These are phyloP conservation scores for Euphorbia celastroides DNA, from an alignment of 441 rosid species.

Conservation along the genomic window DNA sequence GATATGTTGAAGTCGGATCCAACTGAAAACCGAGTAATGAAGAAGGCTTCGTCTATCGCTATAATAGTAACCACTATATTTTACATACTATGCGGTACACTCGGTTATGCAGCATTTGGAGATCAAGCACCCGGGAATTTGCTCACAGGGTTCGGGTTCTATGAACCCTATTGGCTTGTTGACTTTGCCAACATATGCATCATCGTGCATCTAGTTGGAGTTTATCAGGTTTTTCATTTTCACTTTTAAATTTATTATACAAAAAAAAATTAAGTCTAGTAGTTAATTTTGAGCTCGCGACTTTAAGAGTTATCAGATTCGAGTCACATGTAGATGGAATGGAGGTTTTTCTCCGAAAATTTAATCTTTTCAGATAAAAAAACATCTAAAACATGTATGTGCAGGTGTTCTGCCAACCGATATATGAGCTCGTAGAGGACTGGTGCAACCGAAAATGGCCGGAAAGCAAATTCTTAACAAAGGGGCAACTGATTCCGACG, in stretches of 20 bases:
- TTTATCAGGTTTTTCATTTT: constrained; percentile 43
- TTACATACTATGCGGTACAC: constrained; percentile 44
- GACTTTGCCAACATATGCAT: constrained; percentile 53
- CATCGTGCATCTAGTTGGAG: constrained; percentile 52
- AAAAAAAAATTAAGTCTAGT: too few relatives aligned
- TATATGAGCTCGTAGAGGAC: constrained; percentile 44
- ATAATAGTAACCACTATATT: constrained; percentile 42
- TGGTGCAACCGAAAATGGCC: constrained; percentile 41
- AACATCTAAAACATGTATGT: too few relatives aligned
- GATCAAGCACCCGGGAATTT: constrained; percentile 52
- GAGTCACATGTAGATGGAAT: too few relatives aligned
- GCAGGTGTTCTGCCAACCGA: constrained; percentile 52
- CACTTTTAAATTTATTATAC: too few relatives aligned
- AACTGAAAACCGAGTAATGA: constrained; percentile 55
- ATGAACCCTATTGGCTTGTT: constrained; percentile 56
- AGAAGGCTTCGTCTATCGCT: constrained; percentile 38
- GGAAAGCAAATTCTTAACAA: constrained; percentile 35
- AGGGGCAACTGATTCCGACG: constrained; percentile 18
- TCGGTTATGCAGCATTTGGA: constrained; percentile 63
- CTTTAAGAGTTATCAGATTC: too few relatives aligned
- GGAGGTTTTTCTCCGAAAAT: too few relatives aligned
- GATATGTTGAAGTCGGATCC: constrained; percentile 54
- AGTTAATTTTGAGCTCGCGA: too few relatives aligned
- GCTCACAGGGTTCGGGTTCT: constrained; percentile 57
- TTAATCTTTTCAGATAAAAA: too few relatives aligned